These are phyloP conservation scores for Diaporthe amygdali DNA, from an alignment of 2,329 filamentous ascomycete genomes.

Conservation along the genomic window DNA sequence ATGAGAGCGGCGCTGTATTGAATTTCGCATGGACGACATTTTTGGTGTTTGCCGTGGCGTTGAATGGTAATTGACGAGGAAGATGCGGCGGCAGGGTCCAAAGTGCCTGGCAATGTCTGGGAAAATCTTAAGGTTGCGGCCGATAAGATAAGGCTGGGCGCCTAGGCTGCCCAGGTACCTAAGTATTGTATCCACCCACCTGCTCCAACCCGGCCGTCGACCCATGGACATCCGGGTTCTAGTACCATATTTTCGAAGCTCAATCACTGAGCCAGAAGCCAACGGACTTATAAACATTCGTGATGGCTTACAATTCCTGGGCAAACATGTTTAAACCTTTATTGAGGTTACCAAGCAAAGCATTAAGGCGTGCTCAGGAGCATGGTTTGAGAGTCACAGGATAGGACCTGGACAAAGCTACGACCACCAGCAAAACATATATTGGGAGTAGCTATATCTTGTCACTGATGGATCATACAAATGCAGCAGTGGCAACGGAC, in stretches of 20 bases:
- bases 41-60: neutral
- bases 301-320: neutral
- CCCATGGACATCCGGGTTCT: neutral
- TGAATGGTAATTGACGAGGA: neutral
- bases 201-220: neutral
- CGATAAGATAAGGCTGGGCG: slow-evolving; percentile 2
- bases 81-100: neutral
- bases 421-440: neutral
- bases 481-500: neutral
- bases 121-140: slow-evolving; percentile 10
- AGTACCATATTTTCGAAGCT: neutral
- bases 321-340: neutral
- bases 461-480: neutral
- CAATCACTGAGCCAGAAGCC: too few relatives aligned
- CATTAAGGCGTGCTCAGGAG: too few relatives aligned
- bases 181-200: neutral
- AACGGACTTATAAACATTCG: neutral
- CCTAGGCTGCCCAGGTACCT: neutral
- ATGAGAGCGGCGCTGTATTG: slow-evolving; percentile 82
- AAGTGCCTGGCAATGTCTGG: neutral
- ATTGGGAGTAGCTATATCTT: neutral
- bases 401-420: neutral
- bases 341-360: neutral
- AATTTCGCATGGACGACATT: slow-evolving; percentile 67
- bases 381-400: neutral